phyloP scores from a whole-genome alignment of 441 rosid species.

The Gossypium gossypioides region DNA sequence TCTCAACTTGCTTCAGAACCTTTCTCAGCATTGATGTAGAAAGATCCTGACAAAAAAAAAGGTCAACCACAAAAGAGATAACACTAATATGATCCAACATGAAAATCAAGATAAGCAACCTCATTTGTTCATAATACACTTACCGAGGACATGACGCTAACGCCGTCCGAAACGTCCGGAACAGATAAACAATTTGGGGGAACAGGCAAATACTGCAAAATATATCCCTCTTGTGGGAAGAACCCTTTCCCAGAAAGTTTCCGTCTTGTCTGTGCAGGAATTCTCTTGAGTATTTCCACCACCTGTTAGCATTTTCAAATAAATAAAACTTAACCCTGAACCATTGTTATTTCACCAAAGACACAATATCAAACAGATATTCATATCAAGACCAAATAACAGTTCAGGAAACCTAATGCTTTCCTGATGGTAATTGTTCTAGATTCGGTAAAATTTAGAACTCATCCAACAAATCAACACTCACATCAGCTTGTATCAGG shows the following conservation, averaged over 20 bases:
- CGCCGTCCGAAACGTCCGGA: constrained; percentile 83
- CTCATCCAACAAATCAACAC: neutral
- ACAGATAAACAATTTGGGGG: constrained; percentile 92
- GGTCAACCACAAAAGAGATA: neutral
- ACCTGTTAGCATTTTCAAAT: constrained; percentile 34
- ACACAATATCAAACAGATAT: neutral
- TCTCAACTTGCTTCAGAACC: constrained; percentile 63
- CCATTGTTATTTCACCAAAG: neutral
- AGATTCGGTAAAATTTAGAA: neutral
- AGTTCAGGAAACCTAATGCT: neutral
- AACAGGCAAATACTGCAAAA: constrained; percentile 72
- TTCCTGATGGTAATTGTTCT: neutral
- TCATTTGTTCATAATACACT: constrained; percentile 24
- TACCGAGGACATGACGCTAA: constrained; percentile 81
- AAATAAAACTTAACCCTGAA: neutral
- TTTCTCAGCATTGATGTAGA: constrained; percentile 64
- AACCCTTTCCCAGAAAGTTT: constrained; percentile 74
- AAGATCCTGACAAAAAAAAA: constrained; percentile 46
- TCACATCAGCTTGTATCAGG: neutral
- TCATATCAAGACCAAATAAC: neutral
- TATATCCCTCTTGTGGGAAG: constrained; percentile 88
- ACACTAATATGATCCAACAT: constrained; percentile 13
- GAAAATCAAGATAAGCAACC: constrained; percentile 2
- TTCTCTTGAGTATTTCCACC: constrained; percentile 63
- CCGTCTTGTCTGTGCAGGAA: constrained; percentile 55